phyloP scores from a whole-genome alignment of 352 stramenopile genomes.

The Aphanomyces cochlioides region DNA sequence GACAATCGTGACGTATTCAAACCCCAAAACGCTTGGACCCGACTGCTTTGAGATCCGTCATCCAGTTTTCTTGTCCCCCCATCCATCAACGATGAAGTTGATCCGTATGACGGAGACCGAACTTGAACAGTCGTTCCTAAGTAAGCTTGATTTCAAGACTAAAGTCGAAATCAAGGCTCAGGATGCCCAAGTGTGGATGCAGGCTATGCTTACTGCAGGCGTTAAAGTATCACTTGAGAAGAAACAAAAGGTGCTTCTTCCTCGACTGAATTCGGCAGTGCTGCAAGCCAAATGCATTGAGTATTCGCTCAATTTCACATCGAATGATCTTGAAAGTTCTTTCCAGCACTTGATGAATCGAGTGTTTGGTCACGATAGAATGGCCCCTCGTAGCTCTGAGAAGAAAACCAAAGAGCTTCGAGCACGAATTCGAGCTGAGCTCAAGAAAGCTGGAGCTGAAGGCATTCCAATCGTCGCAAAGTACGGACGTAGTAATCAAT shows the following conservation, averaged over 20 bases:
- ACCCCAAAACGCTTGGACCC: conserved; percentile 39
- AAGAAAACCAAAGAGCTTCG: conserved; percentile 42
- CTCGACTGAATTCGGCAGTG: conserved; percentile 49
- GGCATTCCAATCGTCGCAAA: conserved; percentile 58
- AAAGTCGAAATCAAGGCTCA: conserved; percentile 55
- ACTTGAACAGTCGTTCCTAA: not conserved
- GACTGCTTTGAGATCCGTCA: conserved; percentile 61
- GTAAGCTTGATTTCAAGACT: conserved; percentile 35
- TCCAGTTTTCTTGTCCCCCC: conserved; percentile 40
- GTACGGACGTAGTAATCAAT: conserved; percentile 45
- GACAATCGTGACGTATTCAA: conserved; percentile 48
- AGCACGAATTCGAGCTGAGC: conserved; percentile 44
- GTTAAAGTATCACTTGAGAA: conserved; percentile 50
- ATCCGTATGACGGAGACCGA: conserved; percentile 9
- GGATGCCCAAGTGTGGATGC: conserved; percentile 53
- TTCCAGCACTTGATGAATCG: conserved; percentile 66
- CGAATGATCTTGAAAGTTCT: conserved; percentile 60
- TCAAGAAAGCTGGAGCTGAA: conserved; percentile 51
- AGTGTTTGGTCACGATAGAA: conserved; percentile 49
- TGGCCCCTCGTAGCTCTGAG: conserved; percentile 35
- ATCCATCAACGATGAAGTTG: conserved; percentile 30
- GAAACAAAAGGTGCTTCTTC: conserved; percentile 54
- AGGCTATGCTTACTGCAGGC: conserved; percentile 45
- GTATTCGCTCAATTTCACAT: conserved; percentile 52
- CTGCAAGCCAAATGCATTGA: conserved; percentile 63